These are phyloP conservation scores for Sanghuangporus weigelae DNA, from an alignment of 1,284 basidiomycete genomes.

Conservation along the genomic window DNA sequence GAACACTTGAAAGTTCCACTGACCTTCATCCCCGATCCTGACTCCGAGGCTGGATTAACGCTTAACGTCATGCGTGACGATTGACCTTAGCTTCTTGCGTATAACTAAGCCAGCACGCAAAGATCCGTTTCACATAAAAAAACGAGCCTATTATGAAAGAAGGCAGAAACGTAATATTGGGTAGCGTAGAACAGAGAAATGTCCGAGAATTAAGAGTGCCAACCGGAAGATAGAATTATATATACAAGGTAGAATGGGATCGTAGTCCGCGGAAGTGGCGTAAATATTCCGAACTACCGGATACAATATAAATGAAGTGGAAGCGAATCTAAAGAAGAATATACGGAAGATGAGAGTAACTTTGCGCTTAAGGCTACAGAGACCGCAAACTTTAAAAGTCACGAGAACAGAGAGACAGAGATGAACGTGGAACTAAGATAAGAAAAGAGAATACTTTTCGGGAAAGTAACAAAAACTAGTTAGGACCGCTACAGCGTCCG, in stretches of 20 bases:
- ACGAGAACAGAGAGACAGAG: background rate
- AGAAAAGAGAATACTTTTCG: background rate
- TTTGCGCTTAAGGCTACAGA: background rate
- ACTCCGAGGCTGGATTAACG: too few relatives aligned
- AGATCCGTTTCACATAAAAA: background rate
- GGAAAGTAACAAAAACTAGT: background rate
- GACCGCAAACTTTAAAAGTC: background rate
- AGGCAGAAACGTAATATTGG: background rate
- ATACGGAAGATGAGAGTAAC: background rate
- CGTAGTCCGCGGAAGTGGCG: background rate
- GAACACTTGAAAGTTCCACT: background rate
- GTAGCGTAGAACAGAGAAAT: background rate
- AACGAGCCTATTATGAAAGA: background rate
- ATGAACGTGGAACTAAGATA: background rate
- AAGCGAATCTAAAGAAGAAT: background rate
- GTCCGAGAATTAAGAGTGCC: conserved; percentile 23
- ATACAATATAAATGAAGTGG: background rate
- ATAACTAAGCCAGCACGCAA: too few relatives aligned
- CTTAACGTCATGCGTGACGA: too few relatives aligned
- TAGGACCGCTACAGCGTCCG: background rate
- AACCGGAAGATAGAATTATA: background rate
- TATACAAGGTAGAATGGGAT: background rate
- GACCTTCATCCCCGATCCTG: background rate
- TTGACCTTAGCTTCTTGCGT: too few relatives aligned
- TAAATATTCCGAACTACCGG: background rate